Base-by-base conservation (phyloP, 257 asterid genomes). In the Salvia splendens region DNA sequence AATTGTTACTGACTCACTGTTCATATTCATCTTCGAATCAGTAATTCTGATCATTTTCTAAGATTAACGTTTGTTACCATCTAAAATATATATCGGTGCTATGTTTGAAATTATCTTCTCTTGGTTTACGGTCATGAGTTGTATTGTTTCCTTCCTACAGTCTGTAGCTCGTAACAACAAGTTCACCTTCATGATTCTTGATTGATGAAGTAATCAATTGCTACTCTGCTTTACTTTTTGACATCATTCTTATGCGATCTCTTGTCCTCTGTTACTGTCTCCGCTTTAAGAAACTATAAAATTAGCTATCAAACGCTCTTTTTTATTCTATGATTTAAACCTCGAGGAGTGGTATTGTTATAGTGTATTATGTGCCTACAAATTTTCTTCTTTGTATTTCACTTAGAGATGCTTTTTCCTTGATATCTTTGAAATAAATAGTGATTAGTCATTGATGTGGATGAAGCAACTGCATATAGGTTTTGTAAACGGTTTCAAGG, bases 271-370 rank as follows among this genome's bases (percentile, higher is more conserved):
- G 8, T 30, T 46, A 45, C 67, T 20, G 15, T 42, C 53, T 12
- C 28, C 12, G 20, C 41, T 62, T 64, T 6, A 36, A 11, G 24
- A 11, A 50, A 10, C 47, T 8, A 35, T 5, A 8, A 49, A 33
- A 9, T 48, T 48, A 64, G 9, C 35, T 64, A 15, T 48, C 11
- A 5, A 35, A 33, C 12, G 30, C 2, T 5, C n/a, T 2, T 10
- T 28, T 42, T 42, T 14, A 67, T 67, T 52, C 16, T 67, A 53
- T 41, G 72, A n/a, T 53, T 15, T 40, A 51, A 36, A 51, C 62
- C 24, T 38, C 2, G 17, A 38, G 24, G 51, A 50, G 30, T 24
- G 30, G 30, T 24, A 24, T 8, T 51, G 14, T 14, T 14, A 30
- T 45, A 28, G 57, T 68, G 40, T 30, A 28, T 68, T 14, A 28